Evolutionary conservation across 441 rosid species (phyloP), one percentile per base, ranked within the genome.

Genomic region (Gossypium davidsonii): DNA sequence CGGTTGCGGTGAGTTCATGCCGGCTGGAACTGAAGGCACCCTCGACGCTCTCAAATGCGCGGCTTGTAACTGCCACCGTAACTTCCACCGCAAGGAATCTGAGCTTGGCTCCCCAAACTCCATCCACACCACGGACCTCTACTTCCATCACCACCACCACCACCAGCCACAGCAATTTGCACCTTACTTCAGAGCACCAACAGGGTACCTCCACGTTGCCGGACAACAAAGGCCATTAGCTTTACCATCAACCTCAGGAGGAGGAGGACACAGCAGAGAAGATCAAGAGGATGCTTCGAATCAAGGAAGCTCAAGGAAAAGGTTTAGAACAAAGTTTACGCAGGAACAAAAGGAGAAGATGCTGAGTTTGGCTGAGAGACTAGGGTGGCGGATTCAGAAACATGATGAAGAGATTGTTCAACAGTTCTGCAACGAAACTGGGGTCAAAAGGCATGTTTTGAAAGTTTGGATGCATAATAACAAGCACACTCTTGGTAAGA

Each of bases 391-490:
- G 80, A 84, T 89, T 70, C 90, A 89, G 73, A 86, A 85, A 77
- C 89, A 89, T 56, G 93, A 89, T 58, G 93, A 89, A 25, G 86
- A 79, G 57, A 78, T 66, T 77, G 87, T 89, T 72, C 87, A 84
- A 74, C 76, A 83, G 70, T 89, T 89, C 79, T 89, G 93, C 80
- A 69, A 71, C 60, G 90, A 89, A 78, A 80, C 73, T 23, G 93
- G 89, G 11, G 74, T 89, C 10, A 77, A 78, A 44, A 81, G 91
- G 55, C 89, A 87, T 39, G 91, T 89, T 31, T 90, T 89, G 68
- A 89, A 89, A 80, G 89, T 89, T 31, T 89, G 93, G 93, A 87
- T 89, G 82, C 93, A 89, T 80, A 89, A 89, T 80, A 89, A 89
- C 82, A 89, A 89, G 81, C 86, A 89, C 77, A 86, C 89, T 61